Base-by-base conservation (phyloP, 345 rosid species). In the Streptanthus diversifolius region DNA sequence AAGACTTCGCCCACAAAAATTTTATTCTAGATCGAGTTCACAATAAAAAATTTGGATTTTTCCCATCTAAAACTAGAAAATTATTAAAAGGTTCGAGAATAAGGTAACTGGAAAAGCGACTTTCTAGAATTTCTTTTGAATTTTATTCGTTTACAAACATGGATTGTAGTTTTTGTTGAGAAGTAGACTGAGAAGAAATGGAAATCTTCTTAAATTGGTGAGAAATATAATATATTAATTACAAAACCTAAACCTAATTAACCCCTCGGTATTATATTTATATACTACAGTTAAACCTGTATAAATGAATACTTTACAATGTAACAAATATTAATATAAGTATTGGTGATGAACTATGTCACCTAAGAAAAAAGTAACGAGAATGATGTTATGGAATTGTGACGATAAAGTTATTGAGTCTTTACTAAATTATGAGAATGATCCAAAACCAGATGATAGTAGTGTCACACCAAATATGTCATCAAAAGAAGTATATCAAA, bases 161-260 rank as follows among this genome's bases (percentile, higher is more conserved):
- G 13, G 4, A 44, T 43, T 63, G 35, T 73, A 45, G 47, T 47
- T 33, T 70, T 58, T 58, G 35, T 53, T 63, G 21, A 73, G 70
- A 45, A 65, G 72, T 47, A 73, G 36, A 66, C 72, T 58, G 53
- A 47, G 36, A 57, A 36, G 29, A 48, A 60, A 51, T 1, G 8
- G 8, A 74, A 66, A 19, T 19, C 41, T 48, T 66, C 55, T 47
- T 47, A 45, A 65, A 36, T 54, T 9, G 35, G n/a, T 18, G 51
- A 13, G 30, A 55, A 64, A 25, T 35, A 18, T 33, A 17, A 35
- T 55, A 56, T 55, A 33, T 24, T 45, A 53, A 17, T 53, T 29
- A 21, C 4, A 57, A 74, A 66, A 45, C 72, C 30, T 56, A 56
- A 45, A 73, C 72, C 66, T 66, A 70, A 24, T n/a, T n/a, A 49